Evolutionary conservation across 768 basidiomycete species (phyloP).

Genomic region (Phaffia australis): DNA sequence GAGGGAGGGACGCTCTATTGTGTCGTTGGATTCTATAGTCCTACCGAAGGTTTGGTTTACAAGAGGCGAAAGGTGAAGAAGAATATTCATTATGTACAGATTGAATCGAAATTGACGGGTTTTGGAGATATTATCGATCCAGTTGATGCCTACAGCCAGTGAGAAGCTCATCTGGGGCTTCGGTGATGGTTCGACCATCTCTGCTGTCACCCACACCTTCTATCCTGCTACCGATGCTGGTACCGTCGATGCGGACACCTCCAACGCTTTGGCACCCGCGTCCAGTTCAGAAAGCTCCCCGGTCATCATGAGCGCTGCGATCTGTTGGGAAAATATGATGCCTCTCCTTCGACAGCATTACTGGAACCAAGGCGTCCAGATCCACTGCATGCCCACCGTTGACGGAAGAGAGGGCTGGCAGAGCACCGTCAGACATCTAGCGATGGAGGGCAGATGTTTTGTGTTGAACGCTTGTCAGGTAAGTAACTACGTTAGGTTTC

Average conservation of each 20-base stretch:
- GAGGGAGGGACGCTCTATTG: slow-evolving; percentile 55
- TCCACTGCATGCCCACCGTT: slow-evolving; percentile 59
- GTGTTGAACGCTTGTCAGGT: slow-evolving; percentile 45
- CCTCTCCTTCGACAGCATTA: slow-evolving; percentile 47
- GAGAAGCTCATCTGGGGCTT: slow-evolving; percentile 57
- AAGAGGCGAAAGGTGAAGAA: slow-evolving; percentile 49
- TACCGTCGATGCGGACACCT: too few relatives aligned
- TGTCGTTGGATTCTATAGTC: slow-evolving; percentile 50
- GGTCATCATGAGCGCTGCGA: slow-evolving; percentile 49
- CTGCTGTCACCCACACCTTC: slow-evolving; percentile 45
- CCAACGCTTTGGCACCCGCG: too few relatives aligned
- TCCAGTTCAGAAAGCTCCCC: slow-evolving; percentile 29
- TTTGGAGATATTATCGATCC: not conserved
- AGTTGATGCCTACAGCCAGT: slow-evolving; percentile 50
- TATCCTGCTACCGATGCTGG: slow-evolving; percentile 6
- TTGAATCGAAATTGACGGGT: not conserved
- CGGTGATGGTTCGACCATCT: slow-evolving; percentile 49
- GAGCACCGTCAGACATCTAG: slow-evolving; percentile 52
- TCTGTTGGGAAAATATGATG: slow-evolving; percentile 51
- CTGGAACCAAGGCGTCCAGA: slow-evolving; percentile 50
- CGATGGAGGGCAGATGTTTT: slow-evolving; percentile 58
- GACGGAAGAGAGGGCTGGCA: slow-evolving; percentile 52
- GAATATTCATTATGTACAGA: too few relatives aligned
- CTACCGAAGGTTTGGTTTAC: slow-evolving; percentile 46
- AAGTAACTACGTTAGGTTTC: not conserved